Evolutionary conservation across 2,329 filamentous ascomycete genomes (phyloP), one percentile per base, ranked within the genome.

Genomic region (Rhexocercosporidium sp.): DNA sequence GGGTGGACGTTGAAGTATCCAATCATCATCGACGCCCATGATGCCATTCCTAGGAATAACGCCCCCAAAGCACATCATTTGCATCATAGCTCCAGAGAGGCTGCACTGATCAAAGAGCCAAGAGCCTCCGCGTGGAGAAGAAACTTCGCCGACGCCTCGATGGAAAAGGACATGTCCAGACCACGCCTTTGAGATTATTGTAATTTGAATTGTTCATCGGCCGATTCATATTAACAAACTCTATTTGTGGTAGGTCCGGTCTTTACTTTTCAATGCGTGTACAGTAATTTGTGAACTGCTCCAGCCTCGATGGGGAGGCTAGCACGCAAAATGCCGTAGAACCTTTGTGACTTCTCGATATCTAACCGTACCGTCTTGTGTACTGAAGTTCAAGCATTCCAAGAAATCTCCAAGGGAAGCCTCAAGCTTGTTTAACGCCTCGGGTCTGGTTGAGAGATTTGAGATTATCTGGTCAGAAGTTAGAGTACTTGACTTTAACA

Each of bases 1-100:
- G 51, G 25, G 16, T 6, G 29, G 51, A 14, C 7, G 22, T 22
- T 29, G 29, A 12, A 6, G 9, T 41, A 46, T 11, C 54, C 37
- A 67, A 64, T 67, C 46, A 61, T 3, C 16, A 18, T 22, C 46
- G 11, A 18, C 22, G 8, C 12, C 6, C 39, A 67, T 67, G 54
- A 44, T 54, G 47, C 34, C 46, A 67, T 67, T 20, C 2, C 61
- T 44, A 47, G 65, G 60, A n/a, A 8, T 53, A 34, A 39, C 22
- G 41, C 53, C 54, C 53, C 65, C 63, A 61, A 67, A 67, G 44
- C 66, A 62, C 66, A 47, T 64, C 66, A 67, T 67, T 59, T 34
- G 54, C 27, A 41, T 31, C 34, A 20, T 41, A n/a, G 39, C 39
- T 47, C 44, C 41, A 11, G 22, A 46, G 25, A 60, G 57, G 57